Base-by-base conservation (phyloP, 768 basidiomycete species). In the Boletus tomentosulus region DNA sequence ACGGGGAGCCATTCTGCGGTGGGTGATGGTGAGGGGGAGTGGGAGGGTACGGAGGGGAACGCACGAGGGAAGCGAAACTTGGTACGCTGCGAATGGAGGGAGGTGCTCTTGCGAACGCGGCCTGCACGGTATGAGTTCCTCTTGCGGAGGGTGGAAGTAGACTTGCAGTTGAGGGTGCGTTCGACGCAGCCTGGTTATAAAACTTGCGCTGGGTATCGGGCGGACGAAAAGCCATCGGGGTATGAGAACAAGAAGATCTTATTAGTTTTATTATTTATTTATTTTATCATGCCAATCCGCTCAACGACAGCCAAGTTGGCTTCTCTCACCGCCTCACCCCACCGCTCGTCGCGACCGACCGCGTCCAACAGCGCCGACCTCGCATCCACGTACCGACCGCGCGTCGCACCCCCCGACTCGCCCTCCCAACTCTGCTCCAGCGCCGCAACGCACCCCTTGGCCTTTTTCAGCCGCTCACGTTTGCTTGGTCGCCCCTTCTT, bases 401-500 rank as follows among this genome's bases (percentile, higher is more conserved):
- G 72, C 22, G 76, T 73, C 13, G 50, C 60, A 9, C 54, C 60
- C 13, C 39, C 39, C 51, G 22, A 2, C 41, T 3, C 31, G 1
- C 37, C 46, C n/a, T 16, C 51, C 16, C 76, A 73, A 28, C 83
- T 64, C 78, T 69, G 71, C 22, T 81, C 79, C 56, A 89, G 65
- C 4, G 71, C 70, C 4, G 71, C 72, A 1, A 85, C 61, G 0
- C 80, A 76, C 8, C 74, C 71, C 59, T 78, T 77, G 6, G 79
- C 78, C 66, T 78, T 84, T 59, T 77, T 78, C 4, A 69, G 69
- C 65, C 78, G 83, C 44, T 86, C 86, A 4, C 80, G 76, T 59
- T 74, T 84, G 5, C 83, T 76, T 2, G 85, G 85, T 0, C 87
- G 78, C 7, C 87, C 87, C 64, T 77, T 84, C 64, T 77, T 83